These are phyloP conservation scores for Seminavis robusta DNA, from an alignment of 108 stramenopile genomes.

Conservation along the genomic window DNA sequence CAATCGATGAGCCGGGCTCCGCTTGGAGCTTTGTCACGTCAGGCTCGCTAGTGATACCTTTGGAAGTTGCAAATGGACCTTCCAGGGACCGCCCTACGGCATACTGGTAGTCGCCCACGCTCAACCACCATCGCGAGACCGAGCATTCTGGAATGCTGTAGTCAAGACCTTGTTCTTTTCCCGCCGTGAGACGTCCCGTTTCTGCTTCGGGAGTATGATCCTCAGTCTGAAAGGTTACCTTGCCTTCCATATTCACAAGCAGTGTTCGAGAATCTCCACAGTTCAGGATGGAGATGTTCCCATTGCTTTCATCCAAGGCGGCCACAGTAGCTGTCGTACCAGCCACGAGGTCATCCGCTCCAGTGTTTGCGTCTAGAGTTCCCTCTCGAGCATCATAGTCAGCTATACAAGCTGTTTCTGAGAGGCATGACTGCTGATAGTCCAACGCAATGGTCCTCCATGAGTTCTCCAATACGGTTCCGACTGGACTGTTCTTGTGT, in stretches of 20 bases:
- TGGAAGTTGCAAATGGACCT: slow-evolving; percentile 70
- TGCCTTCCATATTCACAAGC: slow-evolving; percentile 29
- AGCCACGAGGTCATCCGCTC: slow-evolving; percentile 51
- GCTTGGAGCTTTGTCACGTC: slow-evolving; percentile 42
- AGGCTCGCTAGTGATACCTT: slow-evolving; percentile 69
- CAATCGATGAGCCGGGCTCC: slow-evolving; percentile 35
- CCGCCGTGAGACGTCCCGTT: slow-evolving; percentile 40
- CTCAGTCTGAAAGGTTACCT: slow-evolving; percentile 52
- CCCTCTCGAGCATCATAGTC: slow-evolving; percentile 74
- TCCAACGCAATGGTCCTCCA: neutral
- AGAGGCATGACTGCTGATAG: neutral
- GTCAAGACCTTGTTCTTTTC: slow-evolving; percentile 41
- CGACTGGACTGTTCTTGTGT: neutral
- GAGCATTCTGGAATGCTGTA: slow-evolving; percentile 64
- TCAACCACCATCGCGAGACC: slow-evolving; percentile 42
- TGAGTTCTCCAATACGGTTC: neutral
- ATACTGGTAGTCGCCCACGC: slow-evolving; percentile 72
- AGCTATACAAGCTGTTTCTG: slow-evolving; percentile 55
- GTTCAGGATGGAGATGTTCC: slow-evolving; percentile 59
- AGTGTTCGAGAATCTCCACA: slow-evolving; percentile 79
- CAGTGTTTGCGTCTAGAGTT: slow-evolving; percentile 59
- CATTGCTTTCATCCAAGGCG: slow-evolving; percentile 48
- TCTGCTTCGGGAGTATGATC: slow-evolving; percentile 77
- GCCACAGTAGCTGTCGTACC: slow-evolving; percentile 67
- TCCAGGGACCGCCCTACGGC: slow-evolving; percentile 65